Percentiles rank a stretch among this genome's conserved stretches.
Conservation (phyloP, 208 protist species). For the Leptomonas pyrrhocoris region DNA sequence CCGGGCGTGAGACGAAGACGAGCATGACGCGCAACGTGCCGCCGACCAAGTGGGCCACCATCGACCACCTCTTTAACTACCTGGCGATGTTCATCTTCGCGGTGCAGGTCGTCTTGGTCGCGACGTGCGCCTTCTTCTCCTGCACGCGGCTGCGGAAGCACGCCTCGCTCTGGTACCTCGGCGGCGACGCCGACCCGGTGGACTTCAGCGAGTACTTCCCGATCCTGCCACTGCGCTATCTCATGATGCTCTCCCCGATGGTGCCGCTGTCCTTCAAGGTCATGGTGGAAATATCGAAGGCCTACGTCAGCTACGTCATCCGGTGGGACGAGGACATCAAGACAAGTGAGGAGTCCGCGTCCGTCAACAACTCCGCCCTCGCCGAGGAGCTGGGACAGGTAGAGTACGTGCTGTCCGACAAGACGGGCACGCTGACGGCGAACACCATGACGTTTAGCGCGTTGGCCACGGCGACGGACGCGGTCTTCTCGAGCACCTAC, state of each 20-base stretch:
- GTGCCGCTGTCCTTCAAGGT: constrained; percentile 97
- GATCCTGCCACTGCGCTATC: constrained; percentile 87
- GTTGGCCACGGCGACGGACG: constrained; percentile 42
- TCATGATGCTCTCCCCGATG: constrained; percentile 93
- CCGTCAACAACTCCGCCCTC: constrained; percentile 86
- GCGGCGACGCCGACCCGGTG: constrained; percentile 17
- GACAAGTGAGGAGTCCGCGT: constrained; percentile 40
- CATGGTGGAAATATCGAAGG: constrained; percentile 92
- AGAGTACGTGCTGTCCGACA: constrained; percentile 93
- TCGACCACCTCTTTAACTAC: constrained; percentile 86
- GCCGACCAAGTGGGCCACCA: constrained; percentile 88
- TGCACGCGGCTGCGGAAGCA: constrained; percentile 34
- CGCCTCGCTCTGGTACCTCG: constrained; percentile 69
- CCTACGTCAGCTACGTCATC: constrained; percentile 85
- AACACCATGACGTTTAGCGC: constrained; percentile 85
- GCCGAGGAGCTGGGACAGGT: constrained; percentile 94
- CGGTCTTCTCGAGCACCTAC: constrained; percentile 29
- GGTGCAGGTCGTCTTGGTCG: constrained; percentile 86
- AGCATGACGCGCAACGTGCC: constrained; percentile 78
- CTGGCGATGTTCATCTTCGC: constrained; percentile 87
- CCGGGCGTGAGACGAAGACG: constrained; percentile 93
- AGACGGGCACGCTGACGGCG: constrained; percentile 94
- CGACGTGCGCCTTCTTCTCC: constrained; percentile 71
- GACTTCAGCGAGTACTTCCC: constrained; percentile 57
- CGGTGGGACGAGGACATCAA: constrained; percentile 88